Conservation (phyloP, 1,284 basidiomycete genomes). For the Irpex sp. region DNA sequence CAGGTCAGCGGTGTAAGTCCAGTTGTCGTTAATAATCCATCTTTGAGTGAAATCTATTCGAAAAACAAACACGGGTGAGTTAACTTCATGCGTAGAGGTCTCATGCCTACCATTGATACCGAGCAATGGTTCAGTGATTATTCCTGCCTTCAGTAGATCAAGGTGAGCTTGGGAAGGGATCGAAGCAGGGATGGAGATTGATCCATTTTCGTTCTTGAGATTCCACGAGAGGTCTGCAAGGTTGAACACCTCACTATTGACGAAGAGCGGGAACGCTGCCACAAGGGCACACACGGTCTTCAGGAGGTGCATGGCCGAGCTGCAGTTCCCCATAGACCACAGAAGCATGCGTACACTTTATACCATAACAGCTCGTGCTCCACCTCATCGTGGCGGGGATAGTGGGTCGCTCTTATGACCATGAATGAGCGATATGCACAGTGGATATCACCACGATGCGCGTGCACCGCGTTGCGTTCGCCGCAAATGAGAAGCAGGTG, state of each 20-base stretch:
- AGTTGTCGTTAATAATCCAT: conserved; percentile 57
- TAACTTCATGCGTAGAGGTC: too few species aligned
- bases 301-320: neutral
- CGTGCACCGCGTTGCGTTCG: neutral
- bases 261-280: conserved; percentile 19
- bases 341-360: neutral
- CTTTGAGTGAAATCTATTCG: conserved; percentile 49
- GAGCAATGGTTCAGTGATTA: conserved; percentile 53
- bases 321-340: neutral
- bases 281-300: neutral
- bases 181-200: conserved; percentile 48
- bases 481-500: neutral
- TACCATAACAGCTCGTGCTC: neutral
- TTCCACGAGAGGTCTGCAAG: conserved; percentile 48
- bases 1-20: conserved; percentile 60
- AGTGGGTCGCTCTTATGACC: neutral
- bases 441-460: neutral
- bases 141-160: conserved; percentile 46
- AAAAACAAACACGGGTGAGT: conserved; percentile 20
- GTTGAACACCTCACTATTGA: conserved; percentile 35
- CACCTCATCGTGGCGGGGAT: neutral
- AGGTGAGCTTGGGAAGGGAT: conserved; percentile 55
- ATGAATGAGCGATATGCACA: neutral
- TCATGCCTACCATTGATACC: conserved; percentile 47
- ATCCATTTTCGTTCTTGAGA: conserved; percentile 49